These are phyloP conservation scores for Fusarium verrucosum DNA, from an alignment of 2,329 filamentous ascomycete genomes.

Conservation along the genomic window DNA sequence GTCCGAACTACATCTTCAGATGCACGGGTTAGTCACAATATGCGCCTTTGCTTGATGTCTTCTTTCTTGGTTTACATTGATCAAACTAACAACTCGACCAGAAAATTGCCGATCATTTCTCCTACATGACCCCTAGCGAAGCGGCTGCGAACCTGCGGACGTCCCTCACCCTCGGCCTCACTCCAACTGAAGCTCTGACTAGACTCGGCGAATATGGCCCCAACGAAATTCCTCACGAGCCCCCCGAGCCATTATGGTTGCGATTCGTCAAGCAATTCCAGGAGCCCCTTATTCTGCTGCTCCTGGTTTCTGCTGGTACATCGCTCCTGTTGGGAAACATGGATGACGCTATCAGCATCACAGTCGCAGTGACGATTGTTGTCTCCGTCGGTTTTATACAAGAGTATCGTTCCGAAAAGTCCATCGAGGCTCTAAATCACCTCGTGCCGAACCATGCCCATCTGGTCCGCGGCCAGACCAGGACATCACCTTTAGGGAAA, in stretches of 20 bases:
- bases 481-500: constrained; percentile 46
- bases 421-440: constrained; percentile 91
- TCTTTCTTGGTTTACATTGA: background rate
- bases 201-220: constrained; percentile 83
- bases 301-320: constrained; percentile 86
- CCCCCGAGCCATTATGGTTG: constrained; percentile 92
- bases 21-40: constrained; percentile 58
- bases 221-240: constrained; percentile 94
- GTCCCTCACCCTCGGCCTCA: constrained; percentile 83
- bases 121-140: constrained; percentile 78
- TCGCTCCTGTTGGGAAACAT: constrained; percentile 92
- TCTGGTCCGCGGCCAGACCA: constrained; percentile 74
- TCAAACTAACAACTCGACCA: constrained; percentile 44
- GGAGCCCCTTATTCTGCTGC: constrained; percentile 91
- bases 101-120: constrained; percentile 68
- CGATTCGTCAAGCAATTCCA: constrained; percentile 97
- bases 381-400: constrained; percentile 96
- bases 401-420: constrained; percentile 97
- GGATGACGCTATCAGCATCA: constrained; percentile 95
- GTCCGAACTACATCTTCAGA: constrained; percentile 63
- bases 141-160: constrained; percentile 81
- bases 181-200: constrained; percentile 80
- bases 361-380: constrained; percentile 95
- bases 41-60: background rate
- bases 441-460: constrained; percentile 96